These are phyloP conservation scores for Coniosporium apollinis DNA, from an alignment of 495 filamentous ascomycete species.

Conservation along the genomic window DNA sequence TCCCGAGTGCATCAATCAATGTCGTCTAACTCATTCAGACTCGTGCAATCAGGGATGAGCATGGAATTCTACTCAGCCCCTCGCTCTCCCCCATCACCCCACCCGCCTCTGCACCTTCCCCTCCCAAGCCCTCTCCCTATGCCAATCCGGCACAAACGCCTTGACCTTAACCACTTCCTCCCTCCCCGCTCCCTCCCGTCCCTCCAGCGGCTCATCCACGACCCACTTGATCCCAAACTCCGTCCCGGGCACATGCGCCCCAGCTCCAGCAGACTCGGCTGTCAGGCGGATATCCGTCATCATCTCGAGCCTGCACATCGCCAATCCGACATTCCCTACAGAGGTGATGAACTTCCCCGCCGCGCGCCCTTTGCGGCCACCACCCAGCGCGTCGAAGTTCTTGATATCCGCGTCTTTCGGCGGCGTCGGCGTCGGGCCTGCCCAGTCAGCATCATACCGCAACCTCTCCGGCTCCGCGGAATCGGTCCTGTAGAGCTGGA, in stretches of 20 bases:
- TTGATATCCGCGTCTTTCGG: slow-evolving; percentile 14
- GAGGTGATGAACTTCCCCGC: slow-evolving; percentile 63
- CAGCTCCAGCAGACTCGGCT: no score
- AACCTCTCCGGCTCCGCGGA: slow-evolving; percentile 23
- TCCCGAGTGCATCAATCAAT: no score
- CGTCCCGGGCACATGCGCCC: slow-evolving; percentile 32
- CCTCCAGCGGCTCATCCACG: no score
- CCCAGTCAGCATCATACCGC: slow-evolving; percentile 31
- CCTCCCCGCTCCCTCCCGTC: slow-evolving; percentile 28
- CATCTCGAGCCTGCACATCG: slow-evolving; percentile 71
- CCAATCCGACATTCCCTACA: slow-evolving; percentile 72
- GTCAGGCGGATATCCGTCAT: slow-evolving; percentile 64
- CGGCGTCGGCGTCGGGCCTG: background rate
- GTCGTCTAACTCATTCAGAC: no score
- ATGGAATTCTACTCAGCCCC: no score
- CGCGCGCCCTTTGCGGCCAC: slow-evolving; percentile 41
- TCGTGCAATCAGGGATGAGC: no score
- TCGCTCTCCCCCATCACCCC: slow-evolving; percentile 2
- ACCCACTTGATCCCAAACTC: slow-evolving; percentile 41
- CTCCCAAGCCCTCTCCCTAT: slow-evolving; percentile 11
- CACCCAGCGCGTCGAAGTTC: slow-evolving; percentile 14
- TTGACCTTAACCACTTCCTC: no score
- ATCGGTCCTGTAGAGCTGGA: slow-evolving; percentile 43
- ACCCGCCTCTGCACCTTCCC: slow-evolving; percentile 12
- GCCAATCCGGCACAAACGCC: slow-evolving; percentile 78